Conservation (phyloP, 2,329 filamentous ascomycete genomes). For the Sodiomyces alkalinus region DNA sequence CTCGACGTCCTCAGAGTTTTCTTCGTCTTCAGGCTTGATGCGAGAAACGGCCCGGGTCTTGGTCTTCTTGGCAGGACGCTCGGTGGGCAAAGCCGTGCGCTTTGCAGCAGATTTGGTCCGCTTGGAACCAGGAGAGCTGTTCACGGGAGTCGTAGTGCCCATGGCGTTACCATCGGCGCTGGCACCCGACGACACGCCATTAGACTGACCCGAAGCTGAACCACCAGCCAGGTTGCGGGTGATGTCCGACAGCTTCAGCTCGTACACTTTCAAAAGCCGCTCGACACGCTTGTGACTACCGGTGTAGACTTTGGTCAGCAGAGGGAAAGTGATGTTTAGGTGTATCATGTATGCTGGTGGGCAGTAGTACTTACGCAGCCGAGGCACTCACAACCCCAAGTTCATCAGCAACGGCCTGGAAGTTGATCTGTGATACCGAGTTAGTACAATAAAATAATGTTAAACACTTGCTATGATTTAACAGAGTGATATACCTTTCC, state of each 20-base stretch:
- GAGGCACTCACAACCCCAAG: not conserved
- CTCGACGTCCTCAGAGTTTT: too few species aligned
- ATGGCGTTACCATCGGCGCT: not conserved
- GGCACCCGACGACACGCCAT: too few species aligned
- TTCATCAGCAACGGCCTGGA: not conserved
- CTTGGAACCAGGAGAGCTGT: not conserved
- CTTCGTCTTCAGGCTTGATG: too few species aligned
- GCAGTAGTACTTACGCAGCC: not conserved
- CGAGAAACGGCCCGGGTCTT: too few species aligned
- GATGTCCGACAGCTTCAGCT: not conserved
- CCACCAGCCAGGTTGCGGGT: not conserved
- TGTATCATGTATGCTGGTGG: not conserved
- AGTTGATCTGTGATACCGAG: too few species aligned
- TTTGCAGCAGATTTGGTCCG: not conserved
- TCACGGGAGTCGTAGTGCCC: not conserved
- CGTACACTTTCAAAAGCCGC: not conserved
- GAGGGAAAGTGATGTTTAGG: too few species aligned
- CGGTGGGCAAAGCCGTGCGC: not conserved
- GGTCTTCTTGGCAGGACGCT: not conserved
- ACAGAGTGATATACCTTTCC: too few species aligned
- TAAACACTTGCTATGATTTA: too few species aligned
- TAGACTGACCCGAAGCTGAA: not conserved
- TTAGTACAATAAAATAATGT: too few species aligned
- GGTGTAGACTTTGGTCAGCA: not conserved
- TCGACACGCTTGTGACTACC: not conserved